Percentiles rank a stretch among this genome's conserved stretches.
Evolutionary conservation across 2,329 filamentous ascomycete species (phyloP).

Genomic region (Aspergillus jensenii): DNA sequence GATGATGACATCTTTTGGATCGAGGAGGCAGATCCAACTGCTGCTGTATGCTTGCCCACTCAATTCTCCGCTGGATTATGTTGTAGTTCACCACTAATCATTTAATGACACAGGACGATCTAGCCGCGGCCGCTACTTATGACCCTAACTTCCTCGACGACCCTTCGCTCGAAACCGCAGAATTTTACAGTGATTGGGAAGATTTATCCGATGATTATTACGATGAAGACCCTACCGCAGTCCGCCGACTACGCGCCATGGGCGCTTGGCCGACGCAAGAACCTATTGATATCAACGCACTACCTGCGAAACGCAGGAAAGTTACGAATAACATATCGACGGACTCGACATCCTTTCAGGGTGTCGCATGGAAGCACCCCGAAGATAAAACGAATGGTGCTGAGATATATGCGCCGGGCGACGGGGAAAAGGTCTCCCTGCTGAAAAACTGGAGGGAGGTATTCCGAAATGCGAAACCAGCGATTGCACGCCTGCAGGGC

Average conservation of each 20-base stretch:
- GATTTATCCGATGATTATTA: conserved; percentile 48
- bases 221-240: conserved; percentile 42
- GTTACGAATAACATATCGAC: conserved; percentile 9
- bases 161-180: conserved; percentile 38
- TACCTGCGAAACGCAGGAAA: conserved; percentile 11
- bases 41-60: conserved; percentile 28
- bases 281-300: not conserved
- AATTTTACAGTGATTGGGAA: conserved; percentile 47
- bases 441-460: conserved; percentile 49
- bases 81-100: conserved; percentile 4
- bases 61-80: not conserved
- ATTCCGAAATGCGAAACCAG: conserved; percentile 38
- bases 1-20: conserved; percentile 37
- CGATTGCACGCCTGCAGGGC: conserved; percentile 24
- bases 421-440: conserved; percentile 44
- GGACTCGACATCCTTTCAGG: conserved; percentile 35
- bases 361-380: conserved; percentile 41
- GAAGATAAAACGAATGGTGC: conserved; percentile 24
- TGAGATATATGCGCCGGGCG: conserved; percentile 38
- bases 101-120: conserved; percentile 37
- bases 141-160: conserved; percentile 43
- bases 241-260: conserved; percentile 22
- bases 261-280: conserved; percentile 7
- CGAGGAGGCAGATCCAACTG: conserved; percentile 36
- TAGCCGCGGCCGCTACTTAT: conserved; percentile 42